Evolutionary conservation across 139 green algal genomes (phyloP).

Genomic region (Chlamydomonas sphaeroides): DNA sequence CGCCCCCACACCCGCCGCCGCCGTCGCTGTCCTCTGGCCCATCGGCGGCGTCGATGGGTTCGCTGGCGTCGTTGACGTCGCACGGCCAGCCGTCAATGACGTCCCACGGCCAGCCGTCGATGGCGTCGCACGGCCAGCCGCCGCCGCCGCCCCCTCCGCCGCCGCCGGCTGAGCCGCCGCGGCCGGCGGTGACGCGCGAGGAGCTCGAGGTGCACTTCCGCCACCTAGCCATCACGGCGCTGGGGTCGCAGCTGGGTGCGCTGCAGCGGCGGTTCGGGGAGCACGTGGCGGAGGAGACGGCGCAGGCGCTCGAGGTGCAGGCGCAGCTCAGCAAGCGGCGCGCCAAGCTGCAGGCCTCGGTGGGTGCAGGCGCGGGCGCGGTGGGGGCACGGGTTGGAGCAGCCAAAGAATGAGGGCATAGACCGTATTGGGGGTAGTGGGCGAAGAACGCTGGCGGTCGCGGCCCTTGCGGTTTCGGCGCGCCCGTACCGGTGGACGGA

Average conservation of each 20-base stretch:
- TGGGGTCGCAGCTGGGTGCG: slow-evolving; percentile 8
- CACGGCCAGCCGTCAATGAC: not conserved
- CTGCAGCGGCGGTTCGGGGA: slow-evolving; percentile 6
- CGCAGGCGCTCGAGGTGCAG: slow-evolving; percentile 63
- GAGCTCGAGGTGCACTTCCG: slow-evolving; percentile 52
- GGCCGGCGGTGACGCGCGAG: slow-evolving; percentile 7
- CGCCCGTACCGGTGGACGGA: no score
- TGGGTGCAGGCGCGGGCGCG: slow-evolving; percentile 16
- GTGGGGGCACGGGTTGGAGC: not conserved
- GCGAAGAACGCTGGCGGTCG: no score
- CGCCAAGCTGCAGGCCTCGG: slow-evolving; percentile 53
- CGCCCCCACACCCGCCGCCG: not conserved
- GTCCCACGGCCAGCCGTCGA: not conserved
- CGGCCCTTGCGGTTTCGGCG: no score
- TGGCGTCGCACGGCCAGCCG: no score
- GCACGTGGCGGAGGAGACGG: slow-evolving; percentile 53
- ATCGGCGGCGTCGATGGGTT: not conserved
- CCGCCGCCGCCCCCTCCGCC: slow-evolving; percentile 22
- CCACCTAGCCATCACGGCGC: slow-evolving; percentile 32
- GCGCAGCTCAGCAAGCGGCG: slow-evolving; percentile 52
- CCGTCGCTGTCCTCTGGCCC: not conserved
- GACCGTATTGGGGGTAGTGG: no score
- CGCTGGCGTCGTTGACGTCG: not conserved
- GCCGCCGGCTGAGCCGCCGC: slow-evolving; percentile 19
- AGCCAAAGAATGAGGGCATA: no score